Conservation (phyloP, 257 asterid species). For the Sherardia arvensis region DNA sequence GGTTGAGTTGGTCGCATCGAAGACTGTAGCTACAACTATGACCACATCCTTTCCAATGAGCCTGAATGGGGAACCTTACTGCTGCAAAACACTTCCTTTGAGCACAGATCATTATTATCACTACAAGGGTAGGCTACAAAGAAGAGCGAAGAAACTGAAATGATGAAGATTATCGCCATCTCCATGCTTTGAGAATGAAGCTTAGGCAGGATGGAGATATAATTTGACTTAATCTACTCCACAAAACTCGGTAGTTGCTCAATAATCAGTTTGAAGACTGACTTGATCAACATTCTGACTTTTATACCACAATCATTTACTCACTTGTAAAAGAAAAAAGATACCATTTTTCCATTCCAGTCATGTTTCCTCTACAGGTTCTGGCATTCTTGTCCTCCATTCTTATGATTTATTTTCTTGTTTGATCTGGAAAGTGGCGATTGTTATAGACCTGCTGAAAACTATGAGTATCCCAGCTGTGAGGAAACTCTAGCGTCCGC, state of each 20-base stretch:
- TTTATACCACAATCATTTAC: not conserved
- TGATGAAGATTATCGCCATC: not conserved
- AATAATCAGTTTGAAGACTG: not conserved
- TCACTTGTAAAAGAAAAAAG: too few relatives aligned
- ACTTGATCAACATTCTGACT: not conserved
- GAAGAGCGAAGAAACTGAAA: not conserved
- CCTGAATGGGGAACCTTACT: not conserved
- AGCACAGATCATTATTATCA: not conserved
- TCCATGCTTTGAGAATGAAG: not conserved
- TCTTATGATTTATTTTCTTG: not conserved
- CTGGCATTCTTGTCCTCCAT: not conserved
- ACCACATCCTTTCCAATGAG: conserved; percentile 7
- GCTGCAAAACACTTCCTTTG: conserved; percentile 1
- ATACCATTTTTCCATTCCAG: not conserved
- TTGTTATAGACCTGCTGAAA: not conserved
- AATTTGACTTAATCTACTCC: too few relatives aligned
- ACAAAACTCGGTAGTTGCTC: too few relatives aligned
- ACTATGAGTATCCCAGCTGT: not conserved
- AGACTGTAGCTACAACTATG: not conserved
- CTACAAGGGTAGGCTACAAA: not conserved
- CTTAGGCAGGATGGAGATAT: too few relatives aligned
- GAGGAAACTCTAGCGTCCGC: not conserved
- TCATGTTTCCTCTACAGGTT: not conserved
- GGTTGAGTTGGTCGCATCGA: not conserved
- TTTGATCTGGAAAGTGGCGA: not conserved